Evolutionary conservation across 345 rosid genomes (phyloP), one percentile per base, ranked within the genome.

Genomic region (Acer saccharum): DNA sequence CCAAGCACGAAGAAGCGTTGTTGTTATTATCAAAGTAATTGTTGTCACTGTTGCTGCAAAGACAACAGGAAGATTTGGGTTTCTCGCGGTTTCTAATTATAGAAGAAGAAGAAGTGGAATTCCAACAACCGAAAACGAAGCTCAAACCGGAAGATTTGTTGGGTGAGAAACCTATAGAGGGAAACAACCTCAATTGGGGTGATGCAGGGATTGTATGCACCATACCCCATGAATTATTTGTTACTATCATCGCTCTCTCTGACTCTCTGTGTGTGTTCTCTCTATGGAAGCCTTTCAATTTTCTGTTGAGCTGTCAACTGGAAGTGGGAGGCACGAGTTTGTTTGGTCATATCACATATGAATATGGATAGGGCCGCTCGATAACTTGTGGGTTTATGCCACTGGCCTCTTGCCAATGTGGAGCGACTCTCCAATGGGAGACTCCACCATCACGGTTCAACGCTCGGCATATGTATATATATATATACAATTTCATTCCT

Each of bases 141-240:
- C 81, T 75, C 58, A 76, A 78, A 63, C 66, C 79, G 74, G 77
- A 44, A 6, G 86, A 72, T 72, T 84, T 84, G 71, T 75, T 83
- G 72, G 78, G 71, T 1, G 90, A 72, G 81, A 82, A 72, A 61
- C 86, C 85, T 16, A 73, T 60, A 39, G 69, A 78, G 73, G 35
- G 72, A 69, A 83, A 83, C 67, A 83, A 80, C 69, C 75, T 80
- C 46, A 76, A 77, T 50, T 79, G 93, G 46, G 92, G 83, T 16
- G 92, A 82, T 16, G 76, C 43, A 3, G 89, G 77, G 16, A 85
- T 73, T 32, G 88, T 27, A 68, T 82, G 86, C 54, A 85, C 88
- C 69, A 82, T 6, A 20, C 85, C 86, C 83, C 86, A 83, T 3
- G 83, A 62, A 80, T 86, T 86, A 77, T 83, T 85, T 61, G 87